Evolutionary conservation across 1,284 basidiomycete species (phyloP), one percentile per base, ranked within the genome.

Genomic region (Lentinula novae-zelandiae): DNA sequence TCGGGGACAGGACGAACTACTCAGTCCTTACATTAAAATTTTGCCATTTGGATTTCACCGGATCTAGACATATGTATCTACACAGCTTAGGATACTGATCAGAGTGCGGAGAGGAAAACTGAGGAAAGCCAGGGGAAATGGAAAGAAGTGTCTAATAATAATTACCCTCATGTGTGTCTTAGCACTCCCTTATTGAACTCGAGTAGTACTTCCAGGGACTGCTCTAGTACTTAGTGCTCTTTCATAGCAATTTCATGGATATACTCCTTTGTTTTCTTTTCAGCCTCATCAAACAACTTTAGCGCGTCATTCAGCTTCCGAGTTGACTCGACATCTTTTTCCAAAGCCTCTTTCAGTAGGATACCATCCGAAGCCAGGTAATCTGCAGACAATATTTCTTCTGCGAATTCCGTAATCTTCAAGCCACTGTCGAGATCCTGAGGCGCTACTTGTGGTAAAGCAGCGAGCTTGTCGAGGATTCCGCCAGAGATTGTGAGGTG

Each of bases 401-500:
- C 34, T 1, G 8, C 36, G 0, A 58, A 31, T n/a, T 39, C 38
- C 20, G 27, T 44, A 13, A 15, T 40, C 20, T 50, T 33, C 15
- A 61, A 53, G 38, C 40, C 22, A 12, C 60, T 60, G 8, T 58
- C 46, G 50, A 66, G 60, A 56, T 65, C 40, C 56, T 65, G 56
- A 6, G 46, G 17, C 42, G 67, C 54, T 5, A 72, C 64, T n/a
- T 69, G 58, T 20, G 72, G 71, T 5, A 69, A 54, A 5, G 62
- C 61, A 8, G 75, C 74, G 36, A 82, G 73, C 60, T 76, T 67
- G 60, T 78, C 76, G 17, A 83, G 73, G n/a, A 82, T 69, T 15
- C 67, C 63, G 7, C 72, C 76, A 2, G 80, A 77, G 27, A 82
- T 69, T 0, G 81, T 83, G 51, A 83, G 68, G 62, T 81, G 79